These are phyloP conservation scores for Fraxinus cuspidata DNA, from an alignment of 257 asterid species.

Conservation along the genomic window DNA sequence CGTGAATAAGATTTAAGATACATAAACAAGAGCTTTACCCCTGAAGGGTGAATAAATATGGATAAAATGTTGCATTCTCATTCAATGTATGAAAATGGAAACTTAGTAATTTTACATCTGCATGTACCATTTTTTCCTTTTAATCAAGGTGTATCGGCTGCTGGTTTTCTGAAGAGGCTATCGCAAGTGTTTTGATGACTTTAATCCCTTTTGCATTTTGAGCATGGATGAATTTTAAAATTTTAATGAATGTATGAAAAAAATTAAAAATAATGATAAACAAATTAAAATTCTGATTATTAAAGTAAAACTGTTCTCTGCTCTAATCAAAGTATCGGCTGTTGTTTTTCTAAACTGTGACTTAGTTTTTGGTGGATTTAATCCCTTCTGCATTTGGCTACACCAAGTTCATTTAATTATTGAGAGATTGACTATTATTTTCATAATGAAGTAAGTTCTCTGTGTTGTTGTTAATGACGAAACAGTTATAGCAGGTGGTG, in stretches of 20 bases:
- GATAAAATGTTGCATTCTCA: neutral
- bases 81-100: too few species aligned
- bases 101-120: neutral
- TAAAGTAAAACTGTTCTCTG: neutral
- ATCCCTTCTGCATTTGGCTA: too few species aligned
- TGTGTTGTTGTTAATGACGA: neutral
- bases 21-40: neutral
- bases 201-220: neutral
- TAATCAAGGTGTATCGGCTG: neutral
- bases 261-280: neutral
- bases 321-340: neutral
- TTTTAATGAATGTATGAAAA: neutral
- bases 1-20: neutral
- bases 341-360: neutral
- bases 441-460: neutral
- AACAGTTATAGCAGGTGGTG: conserved; percentile 37
- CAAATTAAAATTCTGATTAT: neutral
- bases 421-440: neutral
- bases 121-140: too few species aligned
- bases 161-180: neutral
- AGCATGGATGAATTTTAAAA: neutral
- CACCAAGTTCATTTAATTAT: neutral
- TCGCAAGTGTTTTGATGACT: neutral
- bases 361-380: conserved; percentile 5
- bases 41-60: neutral